A percentile compares a stretch with the other conserved stretches of the same genome.
phyloP scores from a whole-genome alignment of 2,329 filamentous ascomycete species.

The Claviceps lovelessii region DNA sequence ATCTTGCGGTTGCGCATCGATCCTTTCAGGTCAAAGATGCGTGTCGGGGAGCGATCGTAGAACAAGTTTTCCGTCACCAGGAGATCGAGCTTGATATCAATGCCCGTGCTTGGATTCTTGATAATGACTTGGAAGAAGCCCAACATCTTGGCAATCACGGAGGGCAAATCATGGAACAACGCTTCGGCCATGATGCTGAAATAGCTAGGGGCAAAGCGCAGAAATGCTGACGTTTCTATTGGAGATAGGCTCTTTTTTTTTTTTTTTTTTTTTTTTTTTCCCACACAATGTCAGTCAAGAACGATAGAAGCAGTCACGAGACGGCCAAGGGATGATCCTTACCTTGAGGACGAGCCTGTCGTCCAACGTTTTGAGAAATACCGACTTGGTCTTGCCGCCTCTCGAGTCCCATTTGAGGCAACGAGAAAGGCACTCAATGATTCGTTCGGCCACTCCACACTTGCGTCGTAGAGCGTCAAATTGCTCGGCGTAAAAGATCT shows the following conservation, averaged over 20 bases:
- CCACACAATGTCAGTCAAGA: constrained; percentile 6
- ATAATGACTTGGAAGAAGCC: constrained; percentile 96
- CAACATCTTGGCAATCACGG: constrained; percentile 97
- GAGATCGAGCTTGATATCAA: constrained; percentile 88
- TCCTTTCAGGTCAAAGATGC: constrained; percentile 91
- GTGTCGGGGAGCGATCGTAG: constrained; percentile 79
- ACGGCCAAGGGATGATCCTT: constrained; percentile 4
- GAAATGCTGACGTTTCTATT: constrained; percentile 84
- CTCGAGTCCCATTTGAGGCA: constrained; percentile 98
- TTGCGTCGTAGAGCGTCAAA: constrained; percentile 90
- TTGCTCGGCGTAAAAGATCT: constrained; percentile 96
- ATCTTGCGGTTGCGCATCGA: constrained; percentile 98
- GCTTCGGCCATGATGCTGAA: constrained; percentile 96
- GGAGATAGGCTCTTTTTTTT: constrained; percentile 56
- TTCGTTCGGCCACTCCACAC: constrained; percentile 83
- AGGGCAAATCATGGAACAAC: constrained; percentile 86
- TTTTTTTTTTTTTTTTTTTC: no score
- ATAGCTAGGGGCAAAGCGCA: constrained; percentile 91
- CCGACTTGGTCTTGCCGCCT: constrained; percentile 92
- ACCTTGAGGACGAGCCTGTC: constrained; percentile 82
- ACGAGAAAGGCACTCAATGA: constrained; percentile 85
- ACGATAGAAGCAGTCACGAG: not conserved
- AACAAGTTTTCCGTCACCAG: constrained; percentile 96
- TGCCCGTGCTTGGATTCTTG: constrained; percentile 81
- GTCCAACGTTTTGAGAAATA: constrained; percentile 93